Base-by-base conservation (phyloP, 1,284 basidiomycete species). In the Ustilago cynodontis region DNA sequence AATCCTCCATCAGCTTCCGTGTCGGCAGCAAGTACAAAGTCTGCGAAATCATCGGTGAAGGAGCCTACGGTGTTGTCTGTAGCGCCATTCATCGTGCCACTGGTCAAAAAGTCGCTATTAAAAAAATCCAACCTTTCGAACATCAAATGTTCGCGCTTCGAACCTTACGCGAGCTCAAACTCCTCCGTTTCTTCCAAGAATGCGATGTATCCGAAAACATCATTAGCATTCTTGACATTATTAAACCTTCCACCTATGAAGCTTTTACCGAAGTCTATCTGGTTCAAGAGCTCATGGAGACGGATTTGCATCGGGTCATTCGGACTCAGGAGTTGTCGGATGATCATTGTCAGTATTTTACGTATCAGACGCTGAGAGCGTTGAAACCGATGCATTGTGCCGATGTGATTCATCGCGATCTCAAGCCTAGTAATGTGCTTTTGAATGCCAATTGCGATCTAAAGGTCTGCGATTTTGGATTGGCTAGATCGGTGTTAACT, bases 341-440 rank as follows among this genome's bases (percentile, higher is more conserved):
- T 82, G 93, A 95, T 85, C 95, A 96, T 86, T 94, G 91, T 83
- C 94, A 96, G 86, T 97, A 97, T 86, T 96, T 96, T 86, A 92
- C 95, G 77, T 96, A 97, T 86, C 94, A 96, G 64, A 86, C 82
- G 13, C 65, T 86, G 53, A 79, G 86, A 24, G 85, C 83, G 3
- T 78, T 86, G 59, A 86, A 86, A 71, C 84, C 85, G 8, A 78
- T 86, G 57, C 84, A 86, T 64, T 82, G 81, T 10, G 83, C 84
- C 1, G 79, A 85, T 49, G 84, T 86, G 18, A 70, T 86, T 55
- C 84, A 85, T 50, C 79, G 84, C 43, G 84, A 85, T 62, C 65
- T 85, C 14, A 85, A 86, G 76, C 83, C 83, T 29, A 73, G 67
- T 49, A 86, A 84, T 57, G 51, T 86, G 29, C 71, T 85, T 11